These are phyloP conservation scores for Spathaspora girioi DNA, from an alignment of 805 yeast genomes.

Conservation along the genomic window DNA sequence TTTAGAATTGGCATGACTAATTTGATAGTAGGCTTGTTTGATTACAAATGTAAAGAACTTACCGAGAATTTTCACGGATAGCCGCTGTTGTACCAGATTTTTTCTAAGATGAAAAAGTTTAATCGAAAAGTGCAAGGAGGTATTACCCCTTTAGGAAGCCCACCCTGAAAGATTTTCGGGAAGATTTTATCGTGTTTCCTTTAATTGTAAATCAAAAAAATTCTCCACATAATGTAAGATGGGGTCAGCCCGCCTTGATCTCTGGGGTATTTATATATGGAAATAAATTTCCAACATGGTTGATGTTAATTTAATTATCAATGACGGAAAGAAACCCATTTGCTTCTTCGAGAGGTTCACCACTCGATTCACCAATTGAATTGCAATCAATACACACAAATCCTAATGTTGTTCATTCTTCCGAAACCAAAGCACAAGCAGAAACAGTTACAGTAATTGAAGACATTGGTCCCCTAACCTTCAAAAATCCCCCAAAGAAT, in stretches of 20 bases:
- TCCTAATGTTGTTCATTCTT: neutral
- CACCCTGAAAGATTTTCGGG: neutral
- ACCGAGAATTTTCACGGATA: neutral
- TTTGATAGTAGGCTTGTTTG: neutral
- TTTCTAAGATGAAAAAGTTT: neutral
- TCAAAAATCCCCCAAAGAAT: constrained; percentile 42
- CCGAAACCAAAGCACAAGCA: neutral
- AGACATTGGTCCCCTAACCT: constrained; percentile 21
- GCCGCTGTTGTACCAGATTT: neutral
- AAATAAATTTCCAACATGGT: neutral
- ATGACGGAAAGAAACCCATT: neutral
- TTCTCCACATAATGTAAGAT: neutral
- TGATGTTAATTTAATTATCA: neutral
- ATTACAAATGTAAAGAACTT: neutral
- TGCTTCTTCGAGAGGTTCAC: neutral
- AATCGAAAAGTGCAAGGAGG: neutral
- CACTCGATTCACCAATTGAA: neutral
- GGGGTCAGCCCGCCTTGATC: neutral
- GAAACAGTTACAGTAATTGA: neutral
- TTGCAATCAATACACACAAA: neutral
- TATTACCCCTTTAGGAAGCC: neutral
- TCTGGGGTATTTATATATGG: neutral
- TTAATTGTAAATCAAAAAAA: no score
- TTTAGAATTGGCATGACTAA: no score
- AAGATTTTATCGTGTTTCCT: neutral